Evolutionary conservation across 257 asterid species (phyloP), one percentile per base, ranked within the genome.

Genomic region (Solanum corneliomulleri): DNA sequence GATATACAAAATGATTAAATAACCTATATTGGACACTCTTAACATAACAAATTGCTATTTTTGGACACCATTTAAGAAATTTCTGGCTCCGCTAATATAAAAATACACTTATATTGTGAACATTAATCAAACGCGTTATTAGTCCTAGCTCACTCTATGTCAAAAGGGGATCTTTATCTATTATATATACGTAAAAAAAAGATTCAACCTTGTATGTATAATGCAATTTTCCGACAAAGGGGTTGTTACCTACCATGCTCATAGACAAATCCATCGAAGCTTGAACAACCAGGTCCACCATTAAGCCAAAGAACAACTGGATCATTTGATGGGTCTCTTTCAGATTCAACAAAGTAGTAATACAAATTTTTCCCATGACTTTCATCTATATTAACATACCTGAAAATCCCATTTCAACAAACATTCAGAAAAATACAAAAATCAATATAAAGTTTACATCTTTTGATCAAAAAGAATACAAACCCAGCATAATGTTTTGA

Each of bases 231-330:
- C 1, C 4, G 20, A 64, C 7, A 25, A 29, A 68, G 21, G 39
- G 39, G 23, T 60, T 88, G 23, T 87, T 94, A 52, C 4, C 23
- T 52, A 95, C 99, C 99, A 77, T 97, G 96, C 85, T 97, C 99
- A 88, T 94, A 97, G 83, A 97, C 94, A 86, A 95, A 97, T 35
- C 98, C 99, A 94, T 97, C 99, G 60, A 97, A 97, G 94, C 99
- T 95, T 14, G 99, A 97, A 89, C 99, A 95, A 13, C 99, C 99
- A 15, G 99, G 99, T 11, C 98, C 98, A 56, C 99, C 99, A 90
- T 97, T 97, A 44, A 97, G 98, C 99, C 98, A 97, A 56, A 97
- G 95, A 84, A 95, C 98, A 44, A 97, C 89, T 18, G 98, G 99
- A 90, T 97, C 99, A 64, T 85, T 87, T 2, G 94, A 91, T 66